These are phyloP conservation scores for Venturia nashicola DNA, from an alignment of 2,329 filamentous ascomycete species.

Conservation along the genomic window DNA sequence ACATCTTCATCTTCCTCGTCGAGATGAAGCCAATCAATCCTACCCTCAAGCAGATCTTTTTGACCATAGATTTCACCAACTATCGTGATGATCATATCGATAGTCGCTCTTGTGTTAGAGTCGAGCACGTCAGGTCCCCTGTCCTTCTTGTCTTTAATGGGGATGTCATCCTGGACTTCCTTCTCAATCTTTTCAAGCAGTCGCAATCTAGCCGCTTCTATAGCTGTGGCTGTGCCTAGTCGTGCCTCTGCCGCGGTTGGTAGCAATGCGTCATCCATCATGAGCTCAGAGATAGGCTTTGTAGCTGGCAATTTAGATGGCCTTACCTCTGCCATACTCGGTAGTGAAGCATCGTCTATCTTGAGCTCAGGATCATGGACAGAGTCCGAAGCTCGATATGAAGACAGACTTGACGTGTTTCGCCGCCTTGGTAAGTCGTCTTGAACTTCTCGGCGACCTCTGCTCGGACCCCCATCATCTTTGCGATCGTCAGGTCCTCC, in stretches of 20 bases:
- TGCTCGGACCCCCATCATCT: conserved; percentile 8
- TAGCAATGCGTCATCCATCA: neutral
- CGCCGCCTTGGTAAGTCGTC: neutral
- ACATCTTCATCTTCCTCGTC: neutral
- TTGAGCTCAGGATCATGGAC: neutral
- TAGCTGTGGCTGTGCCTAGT: neutral
- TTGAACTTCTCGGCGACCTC: conserved; percentile 21
- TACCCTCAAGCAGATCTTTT: conserved; percentile 54
- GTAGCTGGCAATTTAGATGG: neutral
- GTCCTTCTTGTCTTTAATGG: conserved; percentile 16
- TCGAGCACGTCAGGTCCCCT: conserved; percentile 12
- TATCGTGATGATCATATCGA: conserved; percentile 86
- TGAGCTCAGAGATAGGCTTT: neutral
- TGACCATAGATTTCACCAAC: conserved; percentile 85
- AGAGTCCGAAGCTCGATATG: neutral
- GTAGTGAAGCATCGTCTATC: neutral
- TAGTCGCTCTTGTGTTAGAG: conserved; percentile 42
- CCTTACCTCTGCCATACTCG: neutral
- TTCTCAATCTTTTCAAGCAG: neutral
- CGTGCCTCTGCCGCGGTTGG: neutral
- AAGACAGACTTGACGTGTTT: neutral
- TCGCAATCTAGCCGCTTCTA: neutral
- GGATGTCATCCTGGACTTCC: neutral
- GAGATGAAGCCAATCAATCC: neutral
- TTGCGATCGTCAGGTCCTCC: conserved; percentile 12